These are phyloP conservation scores for Xylaria longipes DNA, from an alignment of 495 filamentous ascomycete genomes.

Conservation along the genomic window DNA sequence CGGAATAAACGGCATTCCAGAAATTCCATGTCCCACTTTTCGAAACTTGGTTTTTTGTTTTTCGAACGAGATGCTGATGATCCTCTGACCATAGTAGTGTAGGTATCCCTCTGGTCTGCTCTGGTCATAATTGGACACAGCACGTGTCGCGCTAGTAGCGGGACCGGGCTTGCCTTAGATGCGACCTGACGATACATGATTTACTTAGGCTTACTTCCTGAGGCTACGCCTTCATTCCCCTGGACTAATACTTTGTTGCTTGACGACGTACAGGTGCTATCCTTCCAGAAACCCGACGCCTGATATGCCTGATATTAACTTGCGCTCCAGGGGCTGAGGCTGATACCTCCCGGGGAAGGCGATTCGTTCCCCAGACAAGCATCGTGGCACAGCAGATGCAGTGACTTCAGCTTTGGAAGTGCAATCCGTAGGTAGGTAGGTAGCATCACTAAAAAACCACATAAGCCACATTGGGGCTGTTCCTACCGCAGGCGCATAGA, in stretches of 20 bases:
- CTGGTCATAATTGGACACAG: background rate
- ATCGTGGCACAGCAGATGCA: background rate
- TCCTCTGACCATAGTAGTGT: background rate
- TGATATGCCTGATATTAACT: background rate
- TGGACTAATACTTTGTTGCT: background rate
- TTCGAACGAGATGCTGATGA: background rate
- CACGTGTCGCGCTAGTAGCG: background rate
- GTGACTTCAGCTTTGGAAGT: background rate
- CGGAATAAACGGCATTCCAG: slow-evolving; percentile 3
- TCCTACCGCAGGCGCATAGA: background rate
- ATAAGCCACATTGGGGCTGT: background rate
- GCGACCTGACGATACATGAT: background rate
- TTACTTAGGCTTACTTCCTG: background rate
- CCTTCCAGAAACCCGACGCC: background rate
- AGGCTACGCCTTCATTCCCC: background rate
- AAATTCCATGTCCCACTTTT: slow-evolving; percentile 11
- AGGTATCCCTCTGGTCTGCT: background rate
- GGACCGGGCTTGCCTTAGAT: background rate
- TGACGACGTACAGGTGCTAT: background rate
- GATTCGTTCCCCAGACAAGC: background rate
- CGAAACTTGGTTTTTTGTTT: background rate
- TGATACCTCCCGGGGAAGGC: background rate
- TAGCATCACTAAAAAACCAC: background rate
- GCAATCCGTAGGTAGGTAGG: too few relatives aligned
- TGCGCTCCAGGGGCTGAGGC: slow-evolving; percentile 1